Percentiles rank a stretch among this genome's conserved stretches.
phyloP scores from a whole-genome alignment of 345 rosid genomes.

The Salix suchowensis region DNA sequence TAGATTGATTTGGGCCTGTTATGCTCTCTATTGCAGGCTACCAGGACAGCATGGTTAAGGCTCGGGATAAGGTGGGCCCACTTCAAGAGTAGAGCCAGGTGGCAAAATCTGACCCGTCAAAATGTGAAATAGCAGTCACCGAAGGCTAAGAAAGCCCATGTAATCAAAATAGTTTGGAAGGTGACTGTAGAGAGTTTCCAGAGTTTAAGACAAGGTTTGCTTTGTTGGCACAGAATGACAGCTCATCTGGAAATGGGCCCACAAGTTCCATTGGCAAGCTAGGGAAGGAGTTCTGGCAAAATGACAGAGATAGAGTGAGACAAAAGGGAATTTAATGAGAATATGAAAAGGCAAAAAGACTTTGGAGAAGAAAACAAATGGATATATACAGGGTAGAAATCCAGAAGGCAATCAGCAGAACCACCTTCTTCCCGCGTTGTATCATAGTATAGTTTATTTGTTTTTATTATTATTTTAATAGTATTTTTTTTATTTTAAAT shows the following conservation, averaged over 20 bases:
- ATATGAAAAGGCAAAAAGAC: conserved; percentile 20
- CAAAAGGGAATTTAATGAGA: conserved; percentile 22
- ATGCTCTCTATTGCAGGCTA: neutral
- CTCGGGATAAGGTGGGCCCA: neutral
- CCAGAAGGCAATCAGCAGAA: neutral
- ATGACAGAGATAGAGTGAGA: neutral
- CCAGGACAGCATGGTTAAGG: neutral
- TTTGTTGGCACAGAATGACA: neutral
- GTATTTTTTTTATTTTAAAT: too few species aligned
- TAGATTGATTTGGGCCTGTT: neutral
- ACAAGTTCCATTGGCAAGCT: neutral
- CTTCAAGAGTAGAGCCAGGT: neutral
- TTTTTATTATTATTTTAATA: too few species aligned
- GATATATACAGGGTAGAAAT: neutral
- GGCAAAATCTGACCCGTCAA: neutral
- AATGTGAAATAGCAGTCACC: neutral
- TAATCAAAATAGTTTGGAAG: neutral
- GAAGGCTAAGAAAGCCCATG: neutral
- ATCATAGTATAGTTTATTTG: too few species aligned
- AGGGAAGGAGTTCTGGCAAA: neutral
- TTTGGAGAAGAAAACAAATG: conserved; percentile 28
- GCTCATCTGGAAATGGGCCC: neutral
- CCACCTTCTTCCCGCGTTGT: neutral
- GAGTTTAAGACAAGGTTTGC: neutral
- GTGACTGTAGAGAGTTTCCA: neutral